phyloP scores from a whole-genome alignment of 805 yeast genomes.

The Cyberlindnera petersonii region DNA sequence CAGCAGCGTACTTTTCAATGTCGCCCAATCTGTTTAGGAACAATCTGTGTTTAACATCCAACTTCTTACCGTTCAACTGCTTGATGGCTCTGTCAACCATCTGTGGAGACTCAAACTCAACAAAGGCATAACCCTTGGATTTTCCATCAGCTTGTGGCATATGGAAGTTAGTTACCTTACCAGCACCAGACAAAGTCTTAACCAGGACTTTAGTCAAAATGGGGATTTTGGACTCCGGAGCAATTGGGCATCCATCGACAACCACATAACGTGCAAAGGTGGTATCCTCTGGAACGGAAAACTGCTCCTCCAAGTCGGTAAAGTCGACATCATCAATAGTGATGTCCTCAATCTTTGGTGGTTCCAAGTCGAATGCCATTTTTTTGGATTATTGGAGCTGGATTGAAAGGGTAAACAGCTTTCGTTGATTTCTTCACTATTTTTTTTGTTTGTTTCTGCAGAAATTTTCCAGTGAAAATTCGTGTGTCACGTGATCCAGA shows the following conservation, averaged over 20 bases:
- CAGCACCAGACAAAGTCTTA: constrained; percentile 74
- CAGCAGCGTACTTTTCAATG: constrained; percentile 70
- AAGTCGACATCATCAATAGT: constrained; percentile 69
- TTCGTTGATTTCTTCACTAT: neutral
- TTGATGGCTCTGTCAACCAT: constrained; percentile 77
- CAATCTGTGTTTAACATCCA: constrained; percentile 90
- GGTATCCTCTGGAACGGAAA: constrained; percentile 54
- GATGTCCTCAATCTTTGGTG: constrained; percentile 41
- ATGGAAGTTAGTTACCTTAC: constrained; percentile 70
- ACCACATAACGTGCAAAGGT: constrained; percentile 76
- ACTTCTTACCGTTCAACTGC: constrained; percentile 79
- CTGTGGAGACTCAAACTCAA: constrained; percentile 66
- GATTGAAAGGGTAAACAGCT: neutral
- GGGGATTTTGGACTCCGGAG: constrained; percentile 84
- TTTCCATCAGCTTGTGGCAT: constrained; percentile 79
- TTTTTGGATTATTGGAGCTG: neutral
- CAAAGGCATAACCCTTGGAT: constrained; percentile 83
- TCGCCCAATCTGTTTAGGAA: constrained; percentile 79
- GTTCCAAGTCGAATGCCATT: constrained; percentile 23
- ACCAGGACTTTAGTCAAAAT: constrained; percentile 79
- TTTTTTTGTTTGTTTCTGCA: neutral
- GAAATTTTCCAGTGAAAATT: constrained; percentile 8
- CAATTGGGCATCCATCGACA: constrained; percentile 93
- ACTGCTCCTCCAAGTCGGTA: constrained; percentile 79
- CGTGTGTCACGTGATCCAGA: constrained; percentile 1